These are phyloP conservation scores for Zostera marina DNA, from an alignment of 116 monocot genomes.

Conservation along the genomic window DNA sequence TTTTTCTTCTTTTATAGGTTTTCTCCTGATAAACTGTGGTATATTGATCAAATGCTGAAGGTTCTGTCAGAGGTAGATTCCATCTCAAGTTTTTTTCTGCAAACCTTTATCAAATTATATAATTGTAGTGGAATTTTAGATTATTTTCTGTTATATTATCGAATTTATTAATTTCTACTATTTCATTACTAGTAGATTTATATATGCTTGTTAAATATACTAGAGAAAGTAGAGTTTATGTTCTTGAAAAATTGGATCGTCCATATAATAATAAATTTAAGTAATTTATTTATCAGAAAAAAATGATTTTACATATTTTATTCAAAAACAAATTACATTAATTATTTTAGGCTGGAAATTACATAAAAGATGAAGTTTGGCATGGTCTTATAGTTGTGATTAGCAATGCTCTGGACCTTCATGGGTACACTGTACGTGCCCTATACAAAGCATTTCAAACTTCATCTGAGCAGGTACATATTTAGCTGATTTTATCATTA, in stretches of 20 bases:
- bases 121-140: not conserved
- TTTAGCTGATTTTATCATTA: not conserved
- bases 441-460: constrained; percentile 72
- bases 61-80: constrained; percentile 67
- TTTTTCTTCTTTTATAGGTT: constrained; percentile 29
- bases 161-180: not conserved
- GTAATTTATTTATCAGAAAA: too few species aligned
- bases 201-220: not conserved
- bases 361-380: constrained; percentile 96
- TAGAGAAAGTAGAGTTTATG: not conserved
- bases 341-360: constrained; percentile 52
- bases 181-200: not conserved
- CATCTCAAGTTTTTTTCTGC: not conserved
- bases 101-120: not conserved
- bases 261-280: not conserved
- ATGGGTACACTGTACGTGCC: constrained; percentile 94
- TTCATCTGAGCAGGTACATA: constrained; percentile 60
- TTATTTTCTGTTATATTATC: too few species aligned
- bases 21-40: constrained; percentile 88
- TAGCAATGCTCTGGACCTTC: constrained; percentile 88
- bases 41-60: constrained; percentile 95
- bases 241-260: not conserved
- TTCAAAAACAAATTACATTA: not conserved
- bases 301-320: not conserved
- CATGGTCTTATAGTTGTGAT: constrained; percentile 88